Conservation (phyloP, 2,329 filamentous ascomycete species). For the Monilinia aucupariae region DNA sequence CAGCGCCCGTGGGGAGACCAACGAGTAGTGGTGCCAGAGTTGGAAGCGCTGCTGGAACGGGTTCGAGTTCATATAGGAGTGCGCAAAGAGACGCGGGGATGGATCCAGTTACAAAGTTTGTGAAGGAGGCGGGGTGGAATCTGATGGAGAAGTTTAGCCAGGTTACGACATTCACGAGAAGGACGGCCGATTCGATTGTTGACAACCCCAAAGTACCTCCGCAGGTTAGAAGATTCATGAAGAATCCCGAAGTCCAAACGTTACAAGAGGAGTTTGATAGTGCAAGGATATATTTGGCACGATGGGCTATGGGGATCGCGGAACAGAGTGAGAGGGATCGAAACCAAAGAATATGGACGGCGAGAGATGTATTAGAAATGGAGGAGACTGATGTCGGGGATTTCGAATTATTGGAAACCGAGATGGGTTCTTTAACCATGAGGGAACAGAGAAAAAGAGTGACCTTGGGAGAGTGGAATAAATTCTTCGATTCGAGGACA, state of each 20-base stretch:
- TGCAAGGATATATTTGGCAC: slow-evolving; percentile 84
- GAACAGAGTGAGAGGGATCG: slow-evolving; percentile 91
- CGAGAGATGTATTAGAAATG: slow-evolving; percentile 83
- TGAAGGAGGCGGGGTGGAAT: slow-evolving; percentile 95
- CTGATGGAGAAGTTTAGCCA: slow-evolving; percentile 95
- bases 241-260: slow-evolving; percentile 90
- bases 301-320: slow-evolving; percentile 98
- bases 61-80: slow-evolving; percentile 28
- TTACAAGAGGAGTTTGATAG: slow-evolving; percentile 97
- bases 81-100: slow-evolving; percentile 60
- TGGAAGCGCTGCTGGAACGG: slow-evolving; percentile 38
- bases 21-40: slow-evolving; percentile 32
- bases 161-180: slow-evolving; percentile 89
- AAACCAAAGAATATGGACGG: slow-evolving; percentile 86
- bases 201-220: slow-evolving; percentile 90
- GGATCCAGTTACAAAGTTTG: slow-evolving; percentile 87
- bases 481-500: slow-evolving; percentile 72
- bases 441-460: slow-evolving; percentile 73
- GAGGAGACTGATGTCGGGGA: slow-evolving; percentile 94
- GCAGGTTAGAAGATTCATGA: slow-evolving; percentile 76
- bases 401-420: slow-evolving; percentile 85
- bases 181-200: slow-evolving; percentile 85
- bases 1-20: slow-evolving; percentile 40
- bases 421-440: slow-evolving; percentile 65
- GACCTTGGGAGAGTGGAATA: slow-evolving; percentile 81